Base-by-base conservation (phyloP, 352 stramenopile species). In the Globisporangium radiosum region DNA sequence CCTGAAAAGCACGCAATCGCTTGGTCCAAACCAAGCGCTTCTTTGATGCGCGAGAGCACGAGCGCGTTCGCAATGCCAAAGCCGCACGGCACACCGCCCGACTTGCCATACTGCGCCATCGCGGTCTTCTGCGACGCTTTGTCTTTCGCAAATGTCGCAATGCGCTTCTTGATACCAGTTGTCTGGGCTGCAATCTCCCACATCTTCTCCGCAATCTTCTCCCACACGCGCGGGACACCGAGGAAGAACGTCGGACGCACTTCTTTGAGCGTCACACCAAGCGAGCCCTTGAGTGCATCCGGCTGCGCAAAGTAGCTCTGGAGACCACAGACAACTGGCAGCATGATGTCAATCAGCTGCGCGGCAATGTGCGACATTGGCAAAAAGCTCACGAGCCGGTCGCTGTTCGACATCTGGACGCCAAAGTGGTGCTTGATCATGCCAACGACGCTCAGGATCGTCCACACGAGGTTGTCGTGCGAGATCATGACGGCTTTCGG, bases 401-500 rank as follows among this genome's bases (percentile, higher is more conserved):
- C 76, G 6, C 60, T 60, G 63, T 86, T 88, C 68, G 69, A 56
- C 58, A 94, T 78, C 25, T 84, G 19, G 49, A 82, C 49, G 53
- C 72, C 71, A 54, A 83, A 82, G 59, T 83, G 77, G 45, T 65
- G 69, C 59, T 87, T 75, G 47, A 92, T 70, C 72, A 87, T 83
- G 39, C 54, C 63, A 3, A 87, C 57, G 57, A 94, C 78, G 51
- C 71, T 81, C 44, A 68, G 56, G 52, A 90, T 84, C 19, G 84
- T 96, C 85, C 84, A 96, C 6, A 82, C 82, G 11, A 98, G 73
- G 69, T 98, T 98, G 73, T 98, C 92, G 76, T 98, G 90, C 51
- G 86, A 97, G 60, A 98, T 92, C 94, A 98, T 98, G 36, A 98
- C 95, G 33, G 90, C 94, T 76, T 98, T 98, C n/a, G 95, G 95